These are phyloP conservation scores for Phragmites australis DNA, from an alignment of 176 grass and related monocot genomes.

Conservation along the genomic window DNA sequence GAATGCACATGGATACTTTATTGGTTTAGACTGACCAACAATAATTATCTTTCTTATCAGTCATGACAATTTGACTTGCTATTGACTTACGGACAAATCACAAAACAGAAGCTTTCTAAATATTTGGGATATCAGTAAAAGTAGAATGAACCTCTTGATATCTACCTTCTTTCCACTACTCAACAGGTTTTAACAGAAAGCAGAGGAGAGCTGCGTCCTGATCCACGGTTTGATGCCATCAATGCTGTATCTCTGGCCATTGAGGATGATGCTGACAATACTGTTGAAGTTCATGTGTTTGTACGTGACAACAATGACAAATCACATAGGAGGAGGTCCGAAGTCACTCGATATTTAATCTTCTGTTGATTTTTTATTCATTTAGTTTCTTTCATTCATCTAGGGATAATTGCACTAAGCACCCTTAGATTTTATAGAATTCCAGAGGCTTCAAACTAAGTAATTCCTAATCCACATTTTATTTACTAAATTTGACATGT, in stretches of 20 bases:
- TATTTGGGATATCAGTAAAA: slow-evolving; percentile 7
- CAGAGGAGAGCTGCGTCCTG: slow-evolving; percentile 74
- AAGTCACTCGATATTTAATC: slow-evolving; percentile 18
- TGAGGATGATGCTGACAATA: slow-evolving; percentile 58
- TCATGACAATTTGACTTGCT: slow-evolving; percentile 24
- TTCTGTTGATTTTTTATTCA: background rate
- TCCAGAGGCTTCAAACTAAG: background rate
- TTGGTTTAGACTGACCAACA: slow-evolving; percentile 8
- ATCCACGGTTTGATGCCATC: slow-evolving; percentile 84
- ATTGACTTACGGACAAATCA: slow-evolving; percentile 2
- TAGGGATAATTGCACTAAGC: background rate
- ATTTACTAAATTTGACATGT: background rate
- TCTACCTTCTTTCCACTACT: slow-evolving; percentile 39
- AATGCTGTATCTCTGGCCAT: slow-evolving; percentile 74
- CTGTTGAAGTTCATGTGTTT: slow-evolving; percentile 58
- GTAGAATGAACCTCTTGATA: slow-evolving; percentile 35
- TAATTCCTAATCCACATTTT: too few species aligned
- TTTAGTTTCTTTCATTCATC: background rate
- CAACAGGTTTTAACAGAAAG: slow-evolving; percentile 77
- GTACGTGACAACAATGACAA: slow-evolving; percentile 54
- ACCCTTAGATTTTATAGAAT: background rate
- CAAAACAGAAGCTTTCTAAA: background rate
- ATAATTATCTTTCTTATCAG: slow-evolving; percentile 1
- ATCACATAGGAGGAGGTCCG: slow-evolving; percentile 54
- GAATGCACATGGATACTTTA: background rate